Percentiles rank a stretch among this genome's conserved stretches.
phyloP scores from a whole-genome alignment of 768 basidiomycete genomes.

The Harrya chromipes region DNA sequence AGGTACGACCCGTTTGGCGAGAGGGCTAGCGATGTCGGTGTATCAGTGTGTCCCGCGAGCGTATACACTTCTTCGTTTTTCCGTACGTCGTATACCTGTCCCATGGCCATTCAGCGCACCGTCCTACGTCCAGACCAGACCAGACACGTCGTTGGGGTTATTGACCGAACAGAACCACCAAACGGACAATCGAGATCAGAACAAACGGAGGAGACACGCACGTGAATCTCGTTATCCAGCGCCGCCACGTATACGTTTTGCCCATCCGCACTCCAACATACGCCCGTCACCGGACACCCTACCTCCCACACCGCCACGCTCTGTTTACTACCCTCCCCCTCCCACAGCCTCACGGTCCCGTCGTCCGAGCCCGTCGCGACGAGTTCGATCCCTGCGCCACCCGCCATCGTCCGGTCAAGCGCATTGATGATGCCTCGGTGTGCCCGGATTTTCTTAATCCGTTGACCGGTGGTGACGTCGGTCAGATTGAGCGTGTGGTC shows the following conservation, averaged over 20 bases:
- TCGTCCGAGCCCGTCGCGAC: conserved; percentile 90
- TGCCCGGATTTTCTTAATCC: conserved; percentile 76
- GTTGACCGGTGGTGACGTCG: conserved; percentile 81
- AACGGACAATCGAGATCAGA: too few relatives aligned
- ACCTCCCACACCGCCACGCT: conserved; percentile 79
- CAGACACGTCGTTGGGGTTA: not conserved
- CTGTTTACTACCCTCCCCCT: conserved; percentile 71
- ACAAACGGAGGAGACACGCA: conserved; percentile 37
- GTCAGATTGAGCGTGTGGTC: conserved; percentile 79
- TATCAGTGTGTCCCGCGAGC: conserved; percentile 85
- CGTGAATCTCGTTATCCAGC: conserved; percentile 95
- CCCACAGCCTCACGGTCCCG: conserved; percentile 89
- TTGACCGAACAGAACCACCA: too few relatives aligned
- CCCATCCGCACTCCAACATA: conserved; percentile 91
- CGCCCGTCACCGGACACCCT: conserved; percentile 88
- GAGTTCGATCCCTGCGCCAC: conserved; percentile 81
- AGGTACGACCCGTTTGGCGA: conserved; percentile 88
- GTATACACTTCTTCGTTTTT: conserved; percentile 79
- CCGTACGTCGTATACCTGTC: conserved; percentile 84
- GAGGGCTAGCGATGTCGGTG: conserved; percentile 87
- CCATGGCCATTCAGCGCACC: not conserved
- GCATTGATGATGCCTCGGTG: conserved; percentile 91
- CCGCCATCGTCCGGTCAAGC: conserved; percentile 81
- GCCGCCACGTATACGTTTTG: conserved; percentile 87
- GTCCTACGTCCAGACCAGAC: too few relatives aligned